Percentiles rank a stretch among this genome's conserved stretches.
Evolutionary conservation across 148 eudicot species (phyloP).

Genomic region (Camellia lanceoleosa): DNA sequence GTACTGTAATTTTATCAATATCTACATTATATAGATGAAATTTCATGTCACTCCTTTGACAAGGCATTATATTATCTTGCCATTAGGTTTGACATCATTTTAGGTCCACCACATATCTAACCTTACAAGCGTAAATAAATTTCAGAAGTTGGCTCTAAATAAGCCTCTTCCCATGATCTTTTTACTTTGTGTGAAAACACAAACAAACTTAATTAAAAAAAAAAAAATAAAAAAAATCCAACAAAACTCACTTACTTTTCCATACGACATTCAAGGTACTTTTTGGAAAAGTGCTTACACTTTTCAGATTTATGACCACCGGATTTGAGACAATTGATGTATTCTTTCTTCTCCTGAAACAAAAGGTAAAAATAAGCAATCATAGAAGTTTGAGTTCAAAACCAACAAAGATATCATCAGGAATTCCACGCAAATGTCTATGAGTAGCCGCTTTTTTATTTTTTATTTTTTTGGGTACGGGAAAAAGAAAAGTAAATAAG

Average conservation of each 20-base stretch:
- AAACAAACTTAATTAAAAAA: background rate
- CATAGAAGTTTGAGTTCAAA: background rate
- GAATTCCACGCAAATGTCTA: background rate
- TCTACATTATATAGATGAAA: background rate
- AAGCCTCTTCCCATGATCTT: background rate
- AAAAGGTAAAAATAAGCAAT: conserved; percentile 6
- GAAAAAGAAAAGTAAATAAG: background rate
- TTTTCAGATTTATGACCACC: conserved; percentile 78
- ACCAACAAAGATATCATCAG: background rate
- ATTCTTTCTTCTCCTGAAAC: conserved; percentile 78
- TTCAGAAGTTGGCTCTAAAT: background rate
- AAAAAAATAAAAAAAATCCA: background rate
- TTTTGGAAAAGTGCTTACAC: conserved; percentile 71
- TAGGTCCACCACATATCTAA: background rate
- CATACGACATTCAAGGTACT: conserved; percentile 93
- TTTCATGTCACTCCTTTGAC: background rate
- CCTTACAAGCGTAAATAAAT: background rate
- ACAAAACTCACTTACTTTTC: conserved; percentile 54
- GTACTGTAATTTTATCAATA: background rate
- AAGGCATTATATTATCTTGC: background rate
- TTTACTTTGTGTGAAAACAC: background rate
- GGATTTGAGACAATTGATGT: conserved; percentile 68
- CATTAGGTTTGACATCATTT: background rate
- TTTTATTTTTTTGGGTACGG: background rate
- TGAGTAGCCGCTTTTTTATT: too few species aligned